Conservation (phyloP, 202 grass and related monocot genomes). For the Thinopyrum obtusiflorum region DNA sequence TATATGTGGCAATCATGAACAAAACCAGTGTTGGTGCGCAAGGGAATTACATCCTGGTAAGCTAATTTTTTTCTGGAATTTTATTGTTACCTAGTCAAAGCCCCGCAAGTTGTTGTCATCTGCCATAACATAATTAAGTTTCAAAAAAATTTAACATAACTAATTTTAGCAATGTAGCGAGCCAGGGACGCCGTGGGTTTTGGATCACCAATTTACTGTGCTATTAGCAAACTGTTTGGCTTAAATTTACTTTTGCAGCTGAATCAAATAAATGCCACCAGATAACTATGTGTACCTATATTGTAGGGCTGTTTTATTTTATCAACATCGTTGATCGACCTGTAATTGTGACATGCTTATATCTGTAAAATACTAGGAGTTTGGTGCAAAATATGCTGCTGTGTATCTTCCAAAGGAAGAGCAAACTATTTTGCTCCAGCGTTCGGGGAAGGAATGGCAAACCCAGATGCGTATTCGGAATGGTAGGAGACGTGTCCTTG, state of each 20-base stretch:
- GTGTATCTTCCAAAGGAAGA: neutral
- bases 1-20: constrained; percentile 44
- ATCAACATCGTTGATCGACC: neutral
- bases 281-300: neutral
- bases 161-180: neutral
- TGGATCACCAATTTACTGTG: neutral
- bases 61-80: neutral
- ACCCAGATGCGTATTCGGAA: neutral
- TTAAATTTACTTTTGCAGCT: neutral
- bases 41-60: constrained; percentile 24
- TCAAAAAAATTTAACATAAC: no score
- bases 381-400: neutral
- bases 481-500: neutral
- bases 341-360: neutral
- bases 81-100: neutral
- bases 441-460: constrained; percentile 3
- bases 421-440: constrained; percentile 6
- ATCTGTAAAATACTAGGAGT: neutral
- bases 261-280: neutral
- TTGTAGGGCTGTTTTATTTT: neutral
- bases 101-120: neutral
- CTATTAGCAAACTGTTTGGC: neutral
- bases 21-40: neutral
- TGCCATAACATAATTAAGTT: neutral
- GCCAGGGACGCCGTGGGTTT: neutral